Evolutionary conservation across 2,329 filamentous ascomycete genomes (phyloP).

Genomic region (Fusarium brachygibbosum): DNA sequence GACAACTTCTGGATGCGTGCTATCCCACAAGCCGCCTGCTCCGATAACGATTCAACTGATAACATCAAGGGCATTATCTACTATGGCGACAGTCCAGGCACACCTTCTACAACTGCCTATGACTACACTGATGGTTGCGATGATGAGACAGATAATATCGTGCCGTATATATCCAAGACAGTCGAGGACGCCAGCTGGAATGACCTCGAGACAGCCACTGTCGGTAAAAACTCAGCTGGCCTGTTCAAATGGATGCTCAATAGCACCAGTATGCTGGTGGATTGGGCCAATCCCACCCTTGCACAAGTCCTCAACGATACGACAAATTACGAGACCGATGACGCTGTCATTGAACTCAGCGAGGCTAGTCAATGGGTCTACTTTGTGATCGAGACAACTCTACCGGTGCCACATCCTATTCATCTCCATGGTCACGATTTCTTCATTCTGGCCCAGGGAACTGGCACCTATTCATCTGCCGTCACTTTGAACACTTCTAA

Average conservation of each 20-base stretch:
- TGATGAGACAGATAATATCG: slow-evolving; percentile 54
- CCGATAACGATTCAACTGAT: slow-evolving; percentile 54
- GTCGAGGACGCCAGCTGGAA: slow-evolving; percentile 50
- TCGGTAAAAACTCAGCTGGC: slow-evolving; percentile 14
- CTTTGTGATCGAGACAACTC: slow-evolving; percentile 47
- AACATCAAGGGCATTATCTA: slow-evolving; percentile 65
- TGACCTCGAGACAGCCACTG: slow-evolving; percentile 15
- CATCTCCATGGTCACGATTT: slow-evolving; percentile 57
- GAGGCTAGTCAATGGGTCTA: slow-evolving; percentile 50
- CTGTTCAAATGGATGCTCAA: slow-evolving; percentile 25
- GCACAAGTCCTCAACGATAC: slow-evolving; percentile 13
- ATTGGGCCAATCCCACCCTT: slow-evolving; percentile 19
- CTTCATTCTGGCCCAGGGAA: slow-evolving; percentile 46
- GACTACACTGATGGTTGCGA: slow-evolving; percentile 48
- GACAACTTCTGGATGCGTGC: slow-evolving; percentile 64
- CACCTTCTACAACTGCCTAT: slow-evolving; percentile 22
- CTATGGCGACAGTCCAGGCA: slow-evolving; percentile 51
- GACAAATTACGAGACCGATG: background rate
- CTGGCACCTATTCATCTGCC: slow-evolving; percentile 24
- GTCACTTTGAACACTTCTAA: slow-evolving; percentile 51
- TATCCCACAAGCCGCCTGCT: slow-evolving; percentile 59
- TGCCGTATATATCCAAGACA: slow-evolving; percentile 53
- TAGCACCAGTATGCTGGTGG: slow-evolving; percentile 17
- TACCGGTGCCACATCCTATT: slow-evolving; percentile 51
- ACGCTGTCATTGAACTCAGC: slow-evolving; percentile 49